Base-by-base conservation (phyloP, 192 early-diverging fungal species). In the Backusella psychrophila region DNA sequence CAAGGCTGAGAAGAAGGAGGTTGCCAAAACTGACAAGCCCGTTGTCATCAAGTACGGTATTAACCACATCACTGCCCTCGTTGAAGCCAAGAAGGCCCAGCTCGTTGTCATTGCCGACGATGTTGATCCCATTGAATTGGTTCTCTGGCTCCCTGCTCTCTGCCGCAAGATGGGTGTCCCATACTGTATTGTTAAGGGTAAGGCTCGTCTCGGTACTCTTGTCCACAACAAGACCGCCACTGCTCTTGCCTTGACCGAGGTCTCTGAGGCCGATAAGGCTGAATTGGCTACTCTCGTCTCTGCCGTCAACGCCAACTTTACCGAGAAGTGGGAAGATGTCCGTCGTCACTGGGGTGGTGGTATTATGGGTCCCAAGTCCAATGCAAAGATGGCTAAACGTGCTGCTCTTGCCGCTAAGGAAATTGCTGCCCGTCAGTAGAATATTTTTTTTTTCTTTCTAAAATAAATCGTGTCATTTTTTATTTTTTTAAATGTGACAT, bases 131-230 rank as follows among this genome's bases (percentile, higher is more conserved):
- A 97, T 99, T 85, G 98, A 99, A 90, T 83, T 99, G 72, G 97
- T 99, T 79, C 82, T 99, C 79, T 99, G 95, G 95, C 93, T 99
- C 80, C 98, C 98, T 71, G 98, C 97, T 79, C 93, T 99, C 66
- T 99, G 98, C 94, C 94, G 96, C 83, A 99, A 99, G 94, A 98
- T 98, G 97, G 96, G 95, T 85, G 90, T 99, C 83, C 98, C 98
- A 74, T 99, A 99, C 92, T 91, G 88, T 88, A 98, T 99, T 84
- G 95, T 99, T 84, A 99, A 99, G 96, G 90, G 94, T 83, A 99
- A 99, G 93, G 90, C 94, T 85, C 92, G 98, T 84, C 93, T 99
- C 81, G 98, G 98, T 82, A 95, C 97, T 71, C 93, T 98, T 65
- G 95, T 99, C 80, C 97, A 98, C 94, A 95, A 98, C 90, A 99